Evolutionary conservation across 140 eudicot genomes (phyloP), one percentile per base, ranked within the genome.

Genomic region (Oenanthe javanica): DNA sequence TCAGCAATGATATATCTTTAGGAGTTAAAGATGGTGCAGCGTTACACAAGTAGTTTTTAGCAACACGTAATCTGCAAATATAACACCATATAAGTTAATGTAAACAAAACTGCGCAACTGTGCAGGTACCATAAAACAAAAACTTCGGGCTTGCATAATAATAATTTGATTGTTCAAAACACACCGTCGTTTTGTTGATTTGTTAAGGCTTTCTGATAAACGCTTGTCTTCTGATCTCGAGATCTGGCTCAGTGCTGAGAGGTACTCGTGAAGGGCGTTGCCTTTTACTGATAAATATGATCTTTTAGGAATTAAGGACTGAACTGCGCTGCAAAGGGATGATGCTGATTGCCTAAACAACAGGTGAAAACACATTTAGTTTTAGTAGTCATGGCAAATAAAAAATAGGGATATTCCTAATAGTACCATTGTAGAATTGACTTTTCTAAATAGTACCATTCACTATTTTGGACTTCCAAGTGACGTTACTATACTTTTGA

Each of bases 171-270:
- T 18, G 55, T 61, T 15, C 55, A 31, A 79, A 48, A 79, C 81
- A 75, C 86, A 91, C 98, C 97, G 86, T 89, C 93, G 86, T 77
- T 86, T 87, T 51, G 63, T 91, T 79, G 89, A 81, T 49, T 72
- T 81, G 72, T 79, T 83, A 55, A 54, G 19, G 83, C 85, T 79
- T 78, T 89, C 91, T 42, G 93, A 88, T 73, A 89, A 80, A 81
- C 92, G 98, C 25, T 82, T 79, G 77, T 93, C 83, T 87, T 93
- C 99, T 63, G 84, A 89, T 87, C 90, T 93, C 61, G 97, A 93
- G 69, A 95, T 95, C 71, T 87, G 92, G 85, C 92, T 86, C 75
- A 93, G 87, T 66, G 94, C 82, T n/a, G 98, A 93, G 72, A 95
- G 89, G 82, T 95, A 96, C 57, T 96, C 99, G 12, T 31, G 45